Base-by-base conservation (phyloP, 1,139 yeast genomes). In the Scheffersomyces insectosa region DNA sequence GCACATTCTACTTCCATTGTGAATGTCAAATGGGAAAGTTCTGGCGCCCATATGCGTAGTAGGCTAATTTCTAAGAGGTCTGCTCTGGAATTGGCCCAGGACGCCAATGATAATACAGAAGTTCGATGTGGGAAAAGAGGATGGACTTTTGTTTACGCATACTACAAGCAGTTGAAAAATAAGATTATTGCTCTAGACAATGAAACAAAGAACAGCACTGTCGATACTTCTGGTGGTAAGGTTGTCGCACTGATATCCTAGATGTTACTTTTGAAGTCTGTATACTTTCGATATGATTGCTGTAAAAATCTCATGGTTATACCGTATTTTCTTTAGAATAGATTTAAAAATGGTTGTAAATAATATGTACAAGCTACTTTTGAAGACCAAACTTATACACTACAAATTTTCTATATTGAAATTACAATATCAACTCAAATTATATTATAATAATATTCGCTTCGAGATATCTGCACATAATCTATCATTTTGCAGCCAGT, bases 401-500 rank as follows among this genome's bases (percentile, higher is more conserved):
- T 28, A 28, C n/a, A 28, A n/a, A n/a, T n/a, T n/a, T n/a, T n/a
- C n/a, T n/a, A n/a, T n/a, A n/a, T n/a, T 30, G 32, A 2, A 2
- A n/a, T 3, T 30, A 30, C 32, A 30, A 28, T n/a, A 30, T 30
- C 32, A 30, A 30, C 1, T 30, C 9, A 30, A 5, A 30, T 30
- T 30, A 12, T 30, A n/a, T n/a, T n/a, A n/a, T n/a, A n/a, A n/a
- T n/a, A 2, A 8, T 30, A 30, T 30, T 30, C 32, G 32, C 32
- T 11, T 30, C 9, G 32, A 30, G 9, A 30, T 30, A 11, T 30
- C 32, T 30, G 32, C 32, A 30, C 32, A 30, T 30, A 30, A 30
- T 30, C 32, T 30, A 30, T 30, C 32, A 30, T 30, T 30, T 30
- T 30, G 32, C 32, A 30, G 32, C 32, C 32, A n/a, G 32, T 30